Percentiles rank a stretch among this genome's conserved stretches.
phyloP scores from a whole-genome alignment of 1,284 basidiomycete genomes.

The Psilocybe mexicana region DNA sequence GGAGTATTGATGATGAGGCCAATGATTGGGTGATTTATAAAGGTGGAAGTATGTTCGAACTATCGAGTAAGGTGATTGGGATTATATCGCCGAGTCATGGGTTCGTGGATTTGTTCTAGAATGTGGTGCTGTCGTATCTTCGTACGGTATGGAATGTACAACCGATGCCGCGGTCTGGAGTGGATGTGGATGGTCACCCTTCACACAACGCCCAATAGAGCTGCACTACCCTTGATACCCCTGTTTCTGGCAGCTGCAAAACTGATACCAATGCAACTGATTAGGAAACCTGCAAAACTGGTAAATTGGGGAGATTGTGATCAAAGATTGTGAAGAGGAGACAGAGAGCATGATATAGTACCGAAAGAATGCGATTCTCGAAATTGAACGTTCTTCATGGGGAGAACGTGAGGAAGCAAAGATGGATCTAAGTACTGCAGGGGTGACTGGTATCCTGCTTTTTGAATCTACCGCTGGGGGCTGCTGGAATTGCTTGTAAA shows the following conservation, averaged over 20 bases:
- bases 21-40: slow-evolving; percentile 68
- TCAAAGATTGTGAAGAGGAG: slow-evolving; percentile 3
- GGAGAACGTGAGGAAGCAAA: slow-evolving; percentile 80
- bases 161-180: neutral
- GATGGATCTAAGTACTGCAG: slow-evolving; percentile 74
- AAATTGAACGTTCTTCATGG: slow-evolving; percentile 77
- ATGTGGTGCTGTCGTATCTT: neutral
- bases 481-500: slow-evolving; percentile 32
- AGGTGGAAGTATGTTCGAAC: slow-evolving; percentile 58
- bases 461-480: slow-evolving; percentile 36
- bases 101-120: slow-evolving; percentile 48
- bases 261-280: slow-evolving; percentile 79
- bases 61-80: slow-evolving; percentile 61
- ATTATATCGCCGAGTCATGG: slow-evolving; percentile 52
- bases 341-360: slow-evolving; percentile 25
- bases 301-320: neutral
- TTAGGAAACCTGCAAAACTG: slow-evolving; percentile 76
- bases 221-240: slow-evolving; percentile 61
- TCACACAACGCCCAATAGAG: slow-evolving; percentile 60
- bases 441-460: slow-evolving; percentile 76
- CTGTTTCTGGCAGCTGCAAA: slow-evolving; percentile 67
- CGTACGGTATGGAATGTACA: neutral
- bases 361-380: slow-evolving; percentile 83
- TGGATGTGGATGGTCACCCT: neutral
- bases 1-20: slow-evolving; percentile 38